Conservation (phyloP, 2,329 filamentous ascomycete species). For the Colletotrichum cuscutae region DNA sequence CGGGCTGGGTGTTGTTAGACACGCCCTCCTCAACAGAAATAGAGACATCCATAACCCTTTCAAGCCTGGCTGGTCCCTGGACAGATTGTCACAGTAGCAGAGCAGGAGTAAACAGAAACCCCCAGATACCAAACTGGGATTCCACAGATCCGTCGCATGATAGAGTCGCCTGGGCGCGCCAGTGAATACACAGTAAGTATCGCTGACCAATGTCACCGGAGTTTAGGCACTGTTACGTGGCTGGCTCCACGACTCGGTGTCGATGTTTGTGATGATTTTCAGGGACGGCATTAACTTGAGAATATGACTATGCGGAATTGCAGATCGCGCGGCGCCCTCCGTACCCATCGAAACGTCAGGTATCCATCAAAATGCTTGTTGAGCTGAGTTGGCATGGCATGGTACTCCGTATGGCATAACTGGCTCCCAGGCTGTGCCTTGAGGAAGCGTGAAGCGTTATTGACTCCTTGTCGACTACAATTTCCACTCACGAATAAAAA, state of each 20-base stretch:
- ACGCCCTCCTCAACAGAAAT: slow-evolving; percentile 27
- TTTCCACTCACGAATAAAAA: background rate
- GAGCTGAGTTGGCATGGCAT: slow-evolving; percentile 14
- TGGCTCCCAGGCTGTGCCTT: background rate
- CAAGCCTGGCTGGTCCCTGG: background rate
- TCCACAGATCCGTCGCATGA: background rate
- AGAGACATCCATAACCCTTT: background rate
- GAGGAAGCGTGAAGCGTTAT: background rate
- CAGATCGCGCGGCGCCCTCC: background rate
- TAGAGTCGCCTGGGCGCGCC: background rate
- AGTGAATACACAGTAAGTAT: background rate
- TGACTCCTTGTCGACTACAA: background rate
- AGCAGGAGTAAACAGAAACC: background rate
- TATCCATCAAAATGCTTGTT: slow-evolving; percentile 20
- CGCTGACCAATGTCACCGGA: background rate
- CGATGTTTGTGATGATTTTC: background rate
- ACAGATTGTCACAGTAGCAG: background rate
- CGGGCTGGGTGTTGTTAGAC: background rate
- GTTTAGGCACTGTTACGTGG: slow-evolving; percentile 2
- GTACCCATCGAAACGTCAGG: background rate
- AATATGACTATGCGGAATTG: background rate
- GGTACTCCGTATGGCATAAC: background rate
- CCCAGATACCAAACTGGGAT: background rate
- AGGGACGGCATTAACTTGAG: background rate
- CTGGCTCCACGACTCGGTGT: background rate